Conservation (phyloP, 2,329 filamentous ascomycete genomes). For the Didymella sp. region DNA sequence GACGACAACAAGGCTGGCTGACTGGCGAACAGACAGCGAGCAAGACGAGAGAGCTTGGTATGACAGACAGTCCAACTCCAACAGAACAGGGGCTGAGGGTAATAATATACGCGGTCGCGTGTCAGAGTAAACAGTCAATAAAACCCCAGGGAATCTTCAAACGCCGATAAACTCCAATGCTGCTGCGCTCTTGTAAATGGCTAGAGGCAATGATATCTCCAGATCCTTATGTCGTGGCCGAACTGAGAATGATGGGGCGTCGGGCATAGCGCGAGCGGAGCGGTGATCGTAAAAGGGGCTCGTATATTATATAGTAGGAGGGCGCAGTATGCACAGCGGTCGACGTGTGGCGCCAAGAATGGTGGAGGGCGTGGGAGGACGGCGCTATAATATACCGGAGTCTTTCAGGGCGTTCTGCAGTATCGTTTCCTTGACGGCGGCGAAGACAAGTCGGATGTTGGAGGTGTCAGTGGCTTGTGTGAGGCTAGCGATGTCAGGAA, state of each 20-base stretch:
- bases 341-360: constrained; percentile 31
- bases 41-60: constrained; percentile 5
- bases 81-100: constrained; percentile 7
- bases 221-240: constrained; percentile 45
- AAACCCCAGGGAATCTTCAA: constrained; percentile 39
- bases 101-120: constrained; percentile 17
- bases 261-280: constrained; percentile 39
- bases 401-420: constrained; percentile 98
- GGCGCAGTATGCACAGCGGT: constrained; percentile 42
- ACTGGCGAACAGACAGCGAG: constrained; percentile 2
- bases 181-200: constrained; percentile 48
- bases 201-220: constrained; percentile 49
- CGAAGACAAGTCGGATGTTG: constrained; percentile 97
- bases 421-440: constrained; percentile 98
- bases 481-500: constrained; percentile 65
- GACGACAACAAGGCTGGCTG: neutral
- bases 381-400: constrained; percentile 79
- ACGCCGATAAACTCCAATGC: constrained; percentile 49
- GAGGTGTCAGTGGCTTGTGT: constrained; percentile 99
- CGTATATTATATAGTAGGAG: constrained; percentile 47
- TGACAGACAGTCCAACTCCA: constrained; percentile 13
- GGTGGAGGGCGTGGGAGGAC: constrained; percentile 2
- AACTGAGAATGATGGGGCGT: constrained; percentile 34
- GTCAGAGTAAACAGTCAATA: constrained; percentile 5
- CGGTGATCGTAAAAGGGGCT: constrained; percentile 41